Evolutionary conservation across 73 alveolate genomes (phyloP), one percentile per base, ranked within the genome.

Genomic region (Paramecium sonneborni): DNA sequence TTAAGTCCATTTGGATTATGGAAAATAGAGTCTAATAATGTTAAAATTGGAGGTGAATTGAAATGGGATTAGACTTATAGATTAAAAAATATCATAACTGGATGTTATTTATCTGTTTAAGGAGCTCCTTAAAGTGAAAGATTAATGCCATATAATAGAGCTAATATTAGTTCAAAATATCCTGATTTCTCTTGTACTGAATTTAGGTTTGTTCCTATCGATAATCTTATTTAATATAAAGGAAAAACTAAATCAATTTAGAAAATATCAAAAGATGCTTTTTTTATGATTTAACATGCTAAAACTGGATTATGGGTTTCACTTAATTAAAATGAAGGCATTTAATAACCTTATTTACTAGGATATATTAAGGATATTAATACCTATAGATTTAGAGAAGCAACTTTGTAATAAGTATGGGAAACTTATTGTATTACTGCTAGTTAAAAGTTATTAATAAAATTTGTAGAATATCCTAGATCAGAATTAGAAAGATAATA

Each of bases 371-470:
- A 41, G 67, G 94, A 88, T 15, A 85, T 88, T 14, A 88, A 88
- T 70, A 88, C 94, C 9, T 88, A 69, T 58, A 88, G 87, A 88
- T 88, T 88, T 55, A 88, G 76, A 41, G 87, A 88, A 70, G 85
- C 94, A 14, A 23, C 57, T 14, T 30, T 69, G 43, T 23, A 88
- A 46, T 57, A 41, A n/a, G 76, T 88, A n/a, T 88, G 94, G 94
- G 94, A 88, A n/a, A 88, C 74, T 10, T 69, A 88, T 43, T 43
- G 20, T 23, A 23, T 79, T 41, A 38, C 34, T 79, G 69, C 90
- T 20, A 79, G 69, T 46, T 79, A 79, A 26, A 79, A 20, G 55
- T 20, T 79, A 43, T 79, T 79, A 6, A 23, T 79, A 11, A 44
- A 37, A 38, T 72, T 35, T n/a, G 86, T 34, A 34, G 57, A 38